Conservation (phyloP, 768 basidiomycete genomes). For the Hebeloma cylindrosporum region DNA sequence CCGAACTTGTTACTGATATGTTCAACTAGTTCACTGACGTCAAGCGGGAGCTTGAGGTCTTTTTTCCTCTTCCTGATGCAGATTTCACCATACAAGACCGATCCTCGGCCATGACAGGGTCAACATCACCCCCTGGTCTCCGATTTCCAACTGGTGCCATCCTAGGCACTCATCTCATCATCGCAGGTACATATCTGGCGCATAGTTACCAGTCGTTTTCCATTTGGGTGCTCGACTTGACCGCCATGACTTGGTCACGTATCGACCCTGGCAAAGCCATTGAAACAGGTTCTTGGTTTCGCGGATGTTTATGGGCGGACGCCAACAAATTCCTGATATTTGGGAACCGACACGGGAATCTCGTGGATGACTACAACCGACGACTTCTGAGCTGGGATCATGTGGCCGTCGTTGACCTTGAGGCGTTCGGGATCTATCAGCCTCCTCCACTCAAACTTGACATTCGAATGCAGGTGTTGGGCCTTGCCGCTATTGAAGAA, state of each 20-base stretch:
- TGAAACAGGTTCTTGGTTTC: constrained; percentile 91
- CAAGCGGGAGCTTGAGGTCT: constrained; percentile 90
- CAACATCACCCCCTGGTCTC: constrained; percentile 87
- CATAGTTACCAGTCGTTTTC: constrained; percentile 94
- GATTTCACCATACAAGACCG: constrained; percentile 81
- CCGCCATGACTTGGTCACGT: constrained; percentile 80
- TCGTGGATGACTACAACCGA: constrained; percentile 91
- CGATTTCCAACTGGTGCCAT: constrained; percentile 96
- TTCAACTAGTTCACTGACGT: constrained; percentile 82
- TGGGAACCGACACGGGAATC: constrained; percentile 83
- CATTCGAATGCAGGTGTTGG: constrained; percentile 78
- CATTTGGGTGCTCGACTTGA: constrained; percentile 92
- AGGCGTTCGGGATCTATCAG: constrained; percentile 95
- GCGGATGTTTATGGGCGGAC: constrained; percentile 84
- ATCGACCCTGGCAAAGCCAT: constrained; percentile 88
- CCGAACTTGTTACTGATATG: constrained; percentile 3
- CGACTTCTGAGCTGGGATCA: constrained; percentile 91
- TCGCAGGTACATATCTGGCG: constrained; percentile 94
- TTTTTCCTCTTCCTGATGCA: constrained; percentile 74
- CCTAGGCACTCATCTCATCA: constrained; percentile 86
- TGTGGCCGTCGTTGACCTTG: constrained; percentile 85
- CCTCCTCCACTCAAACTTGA: constrained; percentile 70
- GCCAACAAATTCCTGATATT: constrained; percentile 87
- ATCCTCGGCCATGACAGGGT: constrained; percentile 77
- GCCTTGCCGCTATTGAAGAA: constrained; percentile 82